Percentiles rank a stretch among this genome's conserved stretches.
These are phyloP conservation scores for Lachnellula arida DNA, from an alignment of 2,329 filamentous ascomycete genomes.

Conservation along the genomic window DNA sequence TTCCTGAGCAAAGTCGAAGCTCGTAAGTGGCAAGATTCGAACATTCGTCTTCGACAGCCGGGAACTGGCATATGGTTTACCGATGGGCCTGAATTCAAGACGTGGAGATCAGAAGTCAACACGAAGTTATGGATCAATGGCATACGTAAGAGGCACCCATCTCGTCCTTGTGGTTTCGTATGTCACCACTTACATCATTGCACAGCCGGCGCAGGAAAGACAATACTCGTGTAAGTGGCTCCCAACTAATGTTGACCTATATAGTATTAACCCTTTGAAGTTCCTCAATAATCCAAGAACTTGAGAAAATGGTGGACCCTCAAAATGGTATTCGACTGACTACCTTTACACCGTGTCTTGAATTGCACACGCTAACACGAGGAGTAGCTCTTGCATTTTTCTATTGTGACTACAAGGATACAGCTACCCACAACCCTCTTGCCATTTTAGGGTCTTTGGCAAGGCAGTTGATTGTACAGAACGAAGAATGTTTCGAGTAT, in stretches of 20 bases:
- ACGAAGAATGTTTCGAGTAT: conserved; percentile 18
- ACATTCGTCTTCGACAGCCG: conserved; percentile 12
- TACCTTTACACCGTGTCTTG: background rate
- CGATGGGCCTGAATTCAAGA: conserved; percentile 12
- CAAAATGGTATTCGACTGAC: background rate
- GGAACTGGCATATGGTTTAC: conserved; percentile 21
- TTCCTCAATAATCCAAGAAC: conserved; percentile 6
- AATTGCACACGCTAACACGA: background rate
- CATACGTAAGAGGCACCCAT: conserved; percentile 12
- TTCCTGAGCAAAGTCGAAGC: conserved; percentile 5
- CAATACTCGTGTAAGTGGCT: conserved; percentile 9
- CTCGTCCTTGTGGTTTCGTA: background rate
- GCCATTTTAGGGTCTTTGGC: conserved; percentile 27
- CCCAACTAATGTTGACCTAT: background rate
- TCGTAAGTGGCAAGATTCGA: conserved; percentile 8
- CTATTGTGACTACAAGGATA: conserved; percentile 32
- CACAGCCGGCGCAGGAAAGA: conserved; percentile 20
- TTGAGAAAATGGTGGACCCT: background rate
- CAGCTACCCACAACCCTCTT: conserved; percentile 9
- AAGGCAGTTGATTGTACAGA: conserved; percentile 25
- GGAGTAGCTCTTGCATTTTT: conserved; percentile 22
- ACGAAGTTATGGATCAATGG: conserved; percentile 19
- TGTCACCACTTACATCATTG: too few relatives aligned
- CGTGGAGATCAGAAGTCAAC: conserved; percentile 4
- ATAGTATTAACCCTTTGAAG: background rate